These are phyloP conservation scores for Alternaria triticina DNA, from an alignment of 2,329 filamentous ascomycete species.

Conservation along the genomic window DNA sequence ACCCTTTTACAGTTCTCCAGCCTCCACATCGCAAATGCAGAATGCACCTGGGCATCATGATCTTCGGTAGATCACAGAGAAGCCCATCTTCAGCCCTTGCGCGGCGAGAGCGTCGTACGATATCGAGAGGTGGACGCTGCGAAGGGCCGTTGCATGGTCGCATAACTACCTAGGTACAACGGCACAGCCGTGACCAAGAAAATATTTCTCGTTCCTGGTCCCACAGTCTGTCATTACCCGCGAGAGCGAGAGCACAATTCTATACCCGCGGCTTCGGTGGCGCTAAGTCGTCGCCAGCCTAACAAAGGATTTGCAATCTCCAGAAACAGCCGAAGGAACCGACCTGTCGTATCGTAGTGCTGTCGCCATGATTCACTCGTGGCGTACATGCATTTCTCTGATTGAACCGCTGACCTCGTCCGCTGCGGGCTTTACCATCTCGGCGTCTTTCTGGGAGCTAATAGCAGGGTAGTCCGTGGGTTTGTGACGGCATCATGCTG, in stretches of 20 bases:
- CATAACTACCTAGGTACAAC: neutral
- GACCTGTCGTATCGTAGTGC: conserved; percentile 11
- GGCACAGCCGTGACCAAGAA: neutral
- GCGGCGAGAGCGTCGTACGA: neutral
- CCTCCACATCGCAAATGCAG: conserved; percentile 1
- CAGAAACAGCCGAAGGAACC: conserved; percentile 6
- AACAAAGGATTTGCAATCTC: conserved; percentile 15
- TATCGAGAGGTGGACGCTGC: neutral
- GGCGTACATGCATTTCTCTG: conserved; percentile 1
- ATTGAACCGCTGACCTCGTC: conserved; percentile 10
- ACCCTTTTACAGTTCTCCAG: conserved; percentile 8
- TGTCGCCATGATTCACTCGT: conserved; percentile 1
- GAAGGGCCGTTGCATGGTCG: neutral
- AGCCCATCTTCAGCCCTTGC: neutral
- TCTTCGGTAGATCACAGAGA: neutral
- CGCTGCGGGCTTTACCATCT: neutral
- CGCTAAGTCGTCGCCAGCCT: conserved; percentile 5
- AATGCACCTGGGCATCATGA: neutral
- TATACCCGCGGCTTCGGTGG: conserved; percentile 6
- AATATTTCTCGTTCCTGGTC: neutral
- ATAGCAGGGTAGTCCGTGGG: neutral
- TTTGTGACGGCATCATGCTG: conserved; percentile 7
- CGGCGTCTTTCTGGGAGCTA: neutral
- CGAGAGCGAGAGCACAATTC: neutral
- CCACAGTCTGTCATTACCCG: conserved; percentile 2